Percentiles rank a stretch among this genome's conserved stretches.
Conservation (phyloP, 176 grass and related monocot genomes). For the Tillandsia fasciculata region DNA sequence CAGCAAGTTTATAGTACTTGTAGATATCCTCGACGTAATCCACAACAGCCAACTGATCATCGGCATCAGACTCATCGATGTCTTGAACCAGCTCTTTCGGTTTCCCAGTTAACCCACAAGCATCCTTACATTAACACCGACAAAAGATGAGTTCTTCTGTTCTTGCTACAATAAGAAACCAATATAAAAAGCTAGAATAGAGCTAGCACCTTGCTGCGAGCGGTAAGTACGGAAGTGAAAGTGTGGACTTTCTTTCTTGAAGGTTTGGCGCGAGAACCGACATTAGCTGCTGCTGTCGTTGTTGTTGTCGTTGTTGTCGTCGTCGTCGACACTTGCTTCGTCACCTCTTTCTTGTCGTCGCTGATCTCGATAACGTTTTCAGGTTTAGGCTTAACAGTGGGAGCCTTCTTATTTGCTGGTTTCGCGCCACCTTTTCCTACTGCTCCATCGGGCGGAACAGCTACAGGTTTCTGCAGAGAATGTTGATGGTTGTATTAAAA, state of each 20-base stretch:
- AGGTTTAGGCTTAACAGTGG: slow-evolving; percentile 23
- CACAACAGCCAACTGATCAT: slow-evolving; percentile 62
- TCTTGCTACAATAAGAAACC: too few relatives aligned
- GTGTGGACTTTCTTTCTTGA: slow-evolving; percentile 69
- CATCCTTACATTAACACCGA: slow-evolving; percentile 32
- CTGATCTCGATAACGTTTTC: slow-evolving; percentile 50
- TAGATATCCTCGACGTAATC: slow-evolving; percentile 91
- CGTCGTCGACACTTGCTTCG: slow-evolving; percentile 4
- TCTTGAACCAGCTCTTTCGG: slow-evolving; percentile 34
- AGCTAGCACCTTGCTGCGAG: slow-evolving; percentile 67
- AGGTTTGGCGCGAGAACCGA: slow-evolving; percentile 24
- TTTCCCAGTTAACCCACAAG: slow-evolving; percentile 43
- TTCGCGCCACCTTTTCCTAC: slow-evolving; percentile 22
- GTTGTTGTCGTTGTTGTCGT: too few relatives aligned
- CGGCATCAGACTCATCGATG: slow-evolving; percentile 55
- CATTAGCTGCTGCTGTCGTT: neutral
- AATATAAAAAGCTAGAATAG: neutral
- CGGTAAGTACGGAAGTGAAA: slow-evolving; percentile 66
- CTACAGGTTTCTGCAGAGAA: slow-evolving; percentile 24
- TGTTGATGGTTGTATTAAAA: neutral
- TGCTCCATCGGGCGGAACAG: slow-evolving; percentile 18
- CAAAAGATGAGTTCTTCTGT: neutral
- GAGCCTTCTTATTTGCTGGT: slow-evolving; percentile 29
- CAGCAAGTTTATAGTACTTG: slow-evolving; percentile 58
- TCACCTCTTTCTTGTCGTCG: slow-evolving; percentile 29